phyloP scores from a whole-genome alignment of 1,284 basidiomycete species.

The Porodaedalea pini region DNA sequence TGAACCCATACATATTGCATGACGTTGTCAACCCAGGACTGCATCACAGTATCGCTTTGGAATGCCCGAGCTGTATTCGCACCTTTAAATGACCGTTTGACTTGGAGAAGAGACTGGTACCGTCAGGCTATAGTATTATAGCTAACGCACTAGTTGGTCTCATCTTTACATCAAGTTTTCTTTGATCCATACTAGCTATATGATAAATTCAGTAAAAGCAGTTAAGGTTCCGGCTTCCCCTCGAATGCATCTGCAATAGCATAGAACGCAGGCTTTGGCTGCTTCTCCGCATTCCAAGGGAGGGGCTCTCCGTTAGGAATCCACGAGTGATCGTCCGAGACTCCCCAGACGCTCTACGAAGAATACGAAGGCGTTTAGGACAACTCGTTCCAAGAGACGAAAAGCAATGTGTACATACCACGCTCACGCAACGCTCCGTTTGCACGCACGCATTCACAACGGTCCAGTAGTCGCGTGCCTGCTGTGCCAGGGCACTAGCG shows the following conservation, averaged over 20 bases:
- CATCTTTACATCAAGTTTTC: too few species aligned
- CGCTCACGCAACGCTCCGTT: constrained; percentile 24
- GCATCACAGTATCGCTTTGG: too few species aligned
- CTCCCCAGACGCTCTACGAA: constrained; percentile 19
- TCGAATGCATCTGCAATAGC: constrained; percentile 20
- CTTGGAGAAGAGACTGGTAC: too few species aligned
- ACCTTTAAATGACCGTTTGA: too few species aligned
- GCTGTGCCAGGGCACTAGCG: constrained; percentile 18
- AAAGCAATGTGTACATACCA: constrained; percentile 9
- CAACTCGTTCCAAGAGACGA: not conserved
- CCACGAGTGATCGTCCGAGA: constrained; percentile 22
- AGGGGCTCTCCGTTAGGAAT: constrained; percentile 15
- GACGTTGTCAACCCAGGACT: too few species aligned
- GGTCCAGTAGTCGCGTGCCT: constrained; percentile 25
- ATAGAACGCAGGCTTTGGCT: constrained; percentile 19
- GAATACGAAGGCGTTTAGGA: not conserved
- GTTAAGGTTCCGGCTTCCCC: constrained; percentile 10
- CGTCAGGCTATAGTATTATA: too few species aligned
- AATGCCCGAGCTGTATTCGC: too few species aligned
- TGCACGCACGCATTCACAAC: constrained; percentile 27
- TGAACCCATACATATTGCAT: too few species aligned
- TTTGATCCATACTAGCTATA: too few species aligned
- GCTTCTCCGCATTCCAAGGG: constrained; percentile 16
- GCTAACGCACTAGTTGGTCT: too few species aligned
- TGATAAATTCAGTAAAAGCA: too few species aligned